Base-by-base conservation (phyloP, 495 filamentous ascomycete species). In the Lepidopterella palustris region DNA sequence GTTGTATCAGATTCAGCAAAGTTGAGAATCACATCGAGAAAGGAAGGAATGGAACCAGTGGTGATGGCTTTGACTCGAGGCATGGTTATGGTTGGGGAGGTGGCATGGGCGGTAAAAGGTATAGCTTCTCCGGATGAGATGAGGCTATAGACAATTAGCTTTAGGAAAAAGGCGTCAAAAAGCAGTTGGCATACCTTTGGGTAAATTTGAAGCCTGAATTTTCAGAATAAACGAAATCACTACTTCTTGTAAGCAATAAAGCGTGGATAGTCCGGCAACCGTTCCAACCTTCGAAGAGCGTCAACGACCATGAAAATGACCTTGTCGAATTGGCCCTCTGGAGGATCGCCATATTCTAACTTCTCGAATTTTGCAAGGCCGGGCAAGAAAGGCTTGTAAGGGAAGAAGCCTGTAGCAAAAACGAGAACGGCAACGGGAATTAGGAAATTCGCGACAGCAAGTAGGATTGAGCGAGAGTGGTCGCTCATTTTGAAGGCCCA, bases 221-320 rank as follows among this genome's bases (percentile, higher is more conserved):
- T 39, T 84, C 73, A 0, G 84, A 84, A 72, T 86, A 99, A 31
- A 99, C 93, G 77, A 99, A 99, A 68, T 99, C 93, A 77, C 92
- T 96, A 60, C 58, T 55, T 25, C 9, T 27, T 25, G 47, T 50
- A 21, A 40, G 21, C 28, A 27, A 42, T 20, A 48, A 2, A 26
- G 9, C 5, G 3, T 48, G 26, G 18, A 42, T 31, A 8, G 2
- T 13, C 31, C 11, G 11, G 11, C 10, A n/a, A 55, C 21, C 4
- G 8, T 25, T 9, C 21, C 3, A 24, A 50, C 47, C 47, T 50
- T 27, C 47, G 47, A 78, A 96, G 74, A 31, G 93, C 92, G 81
- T 99, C 93, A 8, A 99, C 82, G 8, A 99, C 93, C 92, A 99
- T 97, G 72, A 99, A 95, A 51, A 99, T 79, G 52, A 97, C 77